Evolutionary conservation across 208 protist genomes (phyloP), one percentile per base, ranked within the genome.

Genomic region (Leishmania major): DNA sequence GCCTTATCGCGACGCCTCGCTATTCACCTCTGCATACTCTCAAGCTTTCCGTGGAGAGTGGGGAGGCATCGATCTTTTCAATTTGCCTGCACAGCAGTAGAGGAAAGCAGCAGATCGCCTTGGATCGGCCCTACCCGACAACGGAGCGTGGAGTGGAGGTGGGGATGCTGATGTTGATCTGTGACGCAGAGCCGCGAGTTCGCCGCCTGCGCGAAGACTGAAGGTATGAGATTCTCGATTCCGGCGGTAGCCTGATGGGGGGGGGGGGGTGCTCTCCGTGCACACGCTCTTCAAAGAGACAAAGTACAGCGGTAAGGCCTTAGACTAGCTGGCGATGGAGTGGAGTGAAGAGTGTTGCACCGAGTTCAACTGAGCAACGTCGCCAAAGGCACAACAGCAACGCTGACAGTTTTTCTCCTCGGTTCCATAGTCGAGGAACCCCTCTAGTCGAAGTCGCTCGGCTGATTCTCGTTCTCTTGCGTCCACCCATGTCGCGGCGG

Each of bases 251-350:
- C 17, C 40, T 87, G 60, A 51, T 89, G 40, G 37, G 1, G 0
- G 37, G 37, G 31, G 37, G 89, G 89, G 87, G 3, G 83, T 85
- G 25, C 84, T 94, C 6, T 90, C 81, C 25, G 75, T 94, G 51
- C 75, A 89, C 81, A 91, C 89, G 40, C 81, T 93, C 28, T 93
- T 94, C 57, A 81, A 93, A 75, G 69, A 94, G 69, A 78, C 81
- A 45, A 55, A 37, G 25, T 94, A 92, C 70, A 25, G 25, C 13
- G 84, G 81, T 5, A 78, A 13, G 3, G 85, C 51, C 3, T 78
- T 93, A 55, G 90, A 95, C 57, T 87, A 87, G 81, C 77, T 95
- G 51, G 83, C 70, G 51, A 90, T 88, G 71, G 76, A 88, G 57
- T 83, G 82, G 75, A 70, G 75, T 28, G 78, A 89, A 35, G 75